Conservation (phyloP, 139 green algal species). For the Gonium pectorale region DNA sequence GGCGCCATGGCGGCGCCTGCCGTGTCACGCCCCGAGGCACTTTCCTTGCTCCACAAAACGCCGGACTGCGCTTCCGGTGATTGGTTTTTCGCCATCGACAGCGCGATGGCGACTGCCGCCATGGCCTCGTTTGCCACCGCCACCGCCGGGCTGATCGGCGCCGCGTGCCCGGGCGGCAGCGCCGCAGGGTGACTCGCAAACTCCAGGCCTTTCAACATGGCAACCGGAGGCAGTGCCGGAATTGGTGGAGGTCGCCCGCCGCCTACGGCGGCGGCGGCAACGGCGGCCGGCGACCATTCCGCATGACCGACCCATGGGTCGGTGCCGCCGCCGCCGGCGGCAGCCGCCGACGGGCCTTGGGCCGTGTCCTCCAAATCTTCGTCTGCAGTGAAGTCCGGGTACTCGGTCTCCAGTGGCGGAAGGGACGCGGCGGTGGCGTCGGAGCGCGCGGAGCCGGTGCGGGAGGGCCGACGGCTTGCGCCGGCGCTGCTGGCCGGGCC, state of each 20-base stretch:
- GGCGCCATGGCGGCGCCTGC: too few relatives aligned
- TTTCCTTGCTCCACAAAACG: too few relatives aligned
- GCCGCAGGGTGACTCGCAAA: background rate
- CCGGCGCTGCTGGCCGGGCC: background rate
- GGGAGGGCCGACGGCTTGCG: background rate
- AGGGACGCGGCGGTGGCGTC: conserved; percentile 24
- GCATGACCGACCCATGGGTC: too few relatives aligned
- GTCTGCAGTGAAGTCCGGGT: background rate
- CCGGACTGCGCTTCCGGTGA: too few relatives aligned
- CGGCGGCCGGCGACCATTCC: too few relatives aligned
- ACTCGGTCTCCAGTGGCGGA: conserved; percentile 39
- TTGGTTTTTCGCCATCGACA: background rate
- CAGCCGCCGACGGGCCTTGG: too few relatives aligned
- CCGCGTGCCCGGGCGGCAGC: conserved; percentile 7
- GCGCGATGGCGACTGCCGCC: background rate
- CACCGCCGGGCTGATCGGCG: background rate
- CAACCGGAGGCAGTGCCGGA: background rate
- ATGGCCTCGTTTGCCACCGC: background rate
- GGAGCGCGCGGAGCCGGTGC: background rate
- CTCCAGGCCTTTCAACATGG: background rate
- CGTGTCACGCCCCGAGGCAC: too few relatives aligned
- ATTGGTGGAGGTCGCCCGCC: too few relatives aligned
- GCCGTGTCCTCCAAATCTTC: too few relatives aligned
- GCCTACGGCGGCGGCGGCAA: too few relatives aligned
- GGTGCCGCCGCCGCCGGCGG: background rate